Conservation (phyloP, 495 filamentous ascomycete species). For the Aspergillus coremiiformis region DNA sequence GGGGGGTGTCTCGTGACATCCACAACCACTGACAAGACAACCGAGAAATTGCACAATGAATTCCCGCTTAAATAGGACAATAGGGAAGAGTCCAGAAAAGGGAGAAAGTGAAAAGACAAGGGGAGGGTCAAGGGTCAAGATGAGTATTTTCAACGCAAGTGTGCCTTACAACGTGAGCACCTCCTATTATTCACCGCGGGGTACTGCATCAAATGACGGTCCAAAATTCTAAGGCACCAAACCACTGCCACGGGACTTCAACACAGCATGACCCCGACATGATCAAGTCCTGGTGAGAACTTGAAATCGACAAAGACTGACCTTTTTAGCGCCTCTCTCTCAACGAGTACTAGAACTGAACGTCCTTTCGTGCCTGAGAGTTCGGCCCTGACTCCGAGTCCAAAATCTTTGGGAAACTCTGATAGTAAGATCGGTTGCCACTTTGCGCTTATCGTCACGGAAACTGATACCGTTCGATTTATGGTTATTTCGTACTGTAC, state of each 20-base stretch:
- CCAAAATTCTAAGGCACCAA: background rate
- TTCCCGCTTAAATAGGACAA: background rate
- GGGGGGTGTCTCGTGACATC: constrained; percentile 14
- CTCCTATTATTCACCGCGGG: constrained; percentile 14
- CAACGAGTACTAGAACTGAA: too few relatives aligned
- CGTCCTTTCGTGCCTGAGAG: too few relatives aligned
- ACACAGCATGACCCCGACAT: too few relatives aligned
- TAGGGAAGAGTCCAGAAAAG: background rate
- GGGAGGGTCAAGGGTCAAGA: background rate
- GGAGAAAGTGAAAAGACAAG: background rate
- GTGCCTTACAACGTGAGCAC: constrained; percentile 1
- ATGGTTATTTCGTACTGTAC: too few relatives aligned
- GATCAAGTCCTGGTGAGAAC: background rate
- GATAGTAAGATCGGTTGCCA: too few relatives aligned
- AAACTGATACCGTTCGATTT: too few relatives aligned
- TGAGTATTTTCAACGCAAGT: background rate
- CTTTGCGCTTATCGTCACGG: too few relatives aligned
- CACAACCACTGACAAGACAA: background rate
- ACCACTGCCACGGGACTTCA: background rate
- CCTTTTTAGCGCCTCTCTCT: background rate
- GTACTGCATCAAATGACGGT: constrained; percentile 1
- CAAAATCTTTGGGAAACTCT: constrained; percentile 1
- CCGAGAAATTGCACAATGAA: background rate
- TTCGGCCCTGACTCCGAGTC: too few relatives aligned
- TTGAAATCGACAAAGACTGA: background rate